Percentiles rank a stretch among this genome's conserved stretches.
Evolutionary conservation across 192 early-diverging fungal species (phyloP).

Genomic region (Coemansia sp.): DNA sequence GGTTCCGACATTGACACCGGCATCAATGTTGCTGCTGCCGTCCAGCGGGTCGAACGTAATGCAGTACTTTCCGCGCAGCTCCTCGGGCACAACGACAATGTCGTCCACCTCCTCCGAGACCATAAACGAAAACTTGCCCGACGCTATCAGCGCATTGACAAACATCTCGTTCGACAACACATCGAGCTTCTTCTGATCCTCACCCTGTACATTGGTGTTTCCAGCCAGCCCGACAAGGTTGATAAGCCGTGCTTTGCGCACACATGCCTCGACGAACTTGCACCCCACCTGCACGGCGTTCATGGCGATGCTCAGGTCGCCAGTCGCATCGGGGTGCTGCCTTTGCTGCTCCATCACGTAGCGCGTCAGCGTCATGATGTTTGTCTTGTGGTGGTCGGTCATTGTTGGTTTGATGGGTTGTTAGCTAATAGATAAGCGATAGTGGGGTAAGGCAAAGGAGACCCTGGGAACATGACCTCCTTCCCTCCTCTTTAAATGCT

Average conservation of each 20-base stretch:
- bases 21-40: conserved; percentile 97
- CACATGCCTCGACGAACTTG: conserved; percentile 97
- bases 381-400: conserved; percentile 71
- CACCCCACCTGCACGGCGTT: conserved; percentile 89
- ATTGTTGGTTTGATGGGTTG: conserved; percentile 29
- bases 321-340: conserved; percentile 79
- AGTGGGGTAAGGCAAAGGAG: neutral
- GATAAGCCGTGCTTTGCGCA: conserved; percentile 93
- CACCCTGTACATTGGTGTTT: conserved; percentile 86
- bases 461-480: neutral
- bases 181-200: conserved; percentile 97
- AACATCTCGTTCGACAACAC: conserved; percentile 98
- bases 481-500: neutral
- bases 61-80: conserved; percentile 84
- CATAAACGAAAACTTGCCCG: conserved; percentile 89
- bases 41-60: conserved; percentile 98
- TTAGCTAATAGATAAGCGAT: neutral
- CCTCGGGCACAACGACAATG: conserved; percentile 82
- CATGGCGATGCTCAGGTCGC: conserved; percentile 92
- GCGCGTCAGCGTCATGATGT: conserved; percentile 91
- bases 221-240: conserved; percentile 94
- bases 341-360: conserved; percentile 93
- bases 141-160: conserved; percentile 86
- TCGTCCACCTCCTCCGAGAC: conserved; percentile 97
- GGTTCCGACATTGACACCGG: conserved; percentile 97